These are phyloP conservation scores for Porogramme epimiltina DNA, from an alignment of 1,284 basidiomycete genomes.

Conservation along the genomic window DNA sequence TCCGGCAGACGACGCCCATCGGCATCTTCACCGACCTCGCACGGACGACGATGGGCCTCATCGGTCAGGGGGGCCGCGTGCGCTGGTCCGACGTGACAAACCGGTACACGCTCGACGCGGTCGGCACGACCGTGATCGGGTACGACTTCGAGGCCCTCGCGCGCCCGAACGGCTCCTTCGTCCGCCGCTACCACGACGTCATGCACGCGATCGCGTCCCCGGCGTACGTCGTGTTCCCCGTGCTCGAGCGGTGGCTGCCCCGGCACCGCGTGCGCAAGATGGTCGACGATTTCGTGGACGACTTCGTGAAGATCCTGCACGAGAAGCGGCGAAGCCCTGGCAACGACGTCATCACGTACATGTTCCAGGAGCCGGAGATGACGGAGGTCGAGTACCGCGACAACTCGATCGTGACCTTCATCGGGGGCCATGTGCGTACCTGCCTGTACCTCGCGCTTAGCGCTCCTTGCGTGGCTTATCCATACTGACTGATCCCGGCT, in stretches of 20 bases:
- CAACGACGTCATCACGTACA: conserved; percentile 35
- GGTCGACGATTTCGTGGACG: conserved; percentile 29
- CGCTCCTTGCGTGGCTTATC: background rate
- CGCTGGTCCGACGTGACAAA: conserved; percentile 31
- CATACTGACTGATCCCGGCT: background rate
- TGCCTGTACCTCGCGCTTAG: background rate
- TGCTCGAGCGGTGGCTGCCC: conserved; percentile 32
- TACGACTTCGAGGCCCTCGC: conserved; percentile 37
- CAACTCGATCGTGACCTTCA: conserved; percentile 37
- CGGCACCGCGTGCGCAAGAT: conserved; percentile 22
- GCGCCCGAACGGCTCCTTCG: conserved; percentile 31
- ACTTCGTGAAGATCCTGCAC: conserved; percentile 26
- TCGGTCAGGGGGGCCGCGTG: conserved; percentile 23
- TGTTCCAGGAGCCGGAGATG: conserved; percentile 33
- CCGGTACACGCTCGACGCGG: conserved; percentile 32
- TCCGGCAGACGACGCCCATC: conserved; percentile 31
- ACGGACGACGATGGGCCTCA: conserved; percentile 25
- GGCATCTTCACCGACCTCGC: conserved; percentile 28
- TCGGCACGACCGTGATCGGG: conserved; percentile 36
- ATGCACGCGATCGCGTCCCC: conserved; percentile 35
- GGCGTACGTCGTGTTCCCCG: conserved; percentile 32
- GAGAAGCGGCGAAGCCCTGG: conserved; percentile 32
- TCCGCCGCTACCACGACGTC: conserved; percentile 32
- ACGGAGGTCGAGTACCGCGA: conserved; percentile 32
- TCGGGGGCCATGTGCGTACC: conserved; percentile 34